Evolutionary conservation across 2,329 filamentous ascomycete genomes (phyloP), one percentile per base, ranked within the genome.

Genomic region (Exophiala dermatitidis): DNA sequence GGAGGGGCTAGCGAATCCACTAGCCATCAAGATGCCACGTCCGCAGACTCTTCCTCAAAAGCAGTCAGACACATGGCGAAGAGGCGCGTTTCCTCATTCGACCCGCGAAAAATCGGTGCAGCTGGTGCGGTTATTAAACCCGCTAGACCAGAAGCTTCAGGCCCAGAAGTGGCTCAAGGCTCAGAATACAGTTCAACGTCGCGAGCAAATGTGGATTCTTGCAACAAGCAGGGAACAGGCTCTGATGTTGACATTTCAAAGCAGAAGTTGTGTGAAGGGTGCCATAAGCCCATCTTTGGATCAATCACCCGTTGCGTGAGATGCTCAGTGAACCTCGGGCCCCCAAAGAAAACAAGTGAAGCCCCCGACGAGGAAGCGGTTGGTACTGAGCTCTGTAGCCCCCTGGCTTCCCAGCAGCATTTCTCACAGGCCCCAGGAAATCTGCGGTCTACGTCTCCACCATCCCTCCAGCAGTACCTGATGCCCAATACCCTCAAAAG

Each of bases 91-190:
- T 28, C 41, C 12, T 26, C 31, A 34, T 29, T 47, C 32, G 50
- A 46, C 33, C 42, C 50, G 8, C 44, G 42, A 33, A 52, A 42
- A 40, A n/a, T n/a, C 9, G 28, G 44, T 41, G 38, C 26, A 19
- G 84, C 88, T n/a, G 89, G 89, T 33, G 91, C 94, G 60, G 91
- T 96, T 64, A 91, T 91, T 1, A 95, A 96, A 66, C 89, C 89
- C 3, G 98, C 98, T 59, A 80, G 93, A 60, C 38, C 38, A 41
- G 12, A 6, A 9, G 38, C 12, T 10, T 41, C n/a, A 26, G 10
- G 28, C 4, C 12, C 3, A 41, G 6, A 12, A 41, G 4, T 12
- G 10, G 5, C 36, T 5, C 6, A 34, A 6, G 10, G 9, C 19
- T 38, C 36, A n/a, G 7, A n/a, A 38, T 12, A 10, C 4, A 38